Conservation (phyloP, 2,329 filamentous ascomycete genomes). For the Pseudopithomyces maydicus region DNA sequence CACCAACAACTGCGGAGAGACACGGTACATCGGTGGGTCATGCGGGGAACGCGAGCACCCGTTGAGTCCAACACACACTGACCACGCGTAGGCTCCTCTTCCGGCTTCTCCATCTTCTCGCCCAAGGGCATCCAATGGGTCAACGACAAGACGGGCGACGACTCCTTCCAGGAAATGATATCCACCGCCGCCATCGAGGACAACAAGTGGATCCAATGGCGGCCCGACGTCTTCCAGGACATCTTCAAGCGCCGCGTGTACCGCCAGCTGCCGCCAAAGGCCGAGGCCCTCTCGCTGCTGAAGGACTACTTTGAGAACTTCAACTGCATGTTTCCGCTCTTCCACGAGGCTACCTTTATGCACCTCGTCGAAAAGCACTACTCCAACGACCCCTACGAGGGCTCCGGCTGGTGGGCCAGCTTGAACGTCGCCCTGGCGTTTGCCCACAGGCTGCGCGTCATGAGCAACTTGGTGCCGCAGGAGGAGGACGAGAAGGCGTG, state of each 20-base stretch:
- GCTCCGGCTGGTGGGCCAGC: constrained; percentile 98
- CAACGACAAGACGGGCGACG: constrained; percentile 95
- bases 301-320: constrained; percentile 98
- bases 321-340: constrained; percentile 98
- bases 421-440: constrained; percentile 94
- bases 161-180: constrained; percentile 94
- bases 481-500: constrained; percentile 95
- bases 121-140: constrained; percentile 99
- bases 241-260: constrained; percentile 87
- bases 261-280: constrained; percentile 79
- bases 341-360: constrained; percentile 98
- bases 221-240: constrained; percentile 94
- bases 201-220: constrained; percentile 97
- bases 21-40: constrained; percentile 83
- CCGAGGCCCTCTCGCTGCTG: constrained; percentile 84
- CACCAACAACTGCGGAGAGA: constrained; percentile 93
- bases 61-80: no score
- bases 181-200: constrained; percentile 84
- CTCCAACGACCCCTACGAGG: constrained; percentile 87
- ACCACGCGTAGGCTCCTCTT: constrained; percentile 75
- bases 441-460: constrained; percentile 86
- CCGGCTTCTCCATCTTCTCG: constrained; percentile 98
- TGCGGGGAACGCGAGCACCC: no score
- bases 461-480: constrained; percentile 89
- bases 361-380: constrained; percentile 95